Evolutionary conservation across 2,329 filamentous ascomycete genomes (phyloP).

Genomic region (Paracoccidioides brasiliensis): DNA sequence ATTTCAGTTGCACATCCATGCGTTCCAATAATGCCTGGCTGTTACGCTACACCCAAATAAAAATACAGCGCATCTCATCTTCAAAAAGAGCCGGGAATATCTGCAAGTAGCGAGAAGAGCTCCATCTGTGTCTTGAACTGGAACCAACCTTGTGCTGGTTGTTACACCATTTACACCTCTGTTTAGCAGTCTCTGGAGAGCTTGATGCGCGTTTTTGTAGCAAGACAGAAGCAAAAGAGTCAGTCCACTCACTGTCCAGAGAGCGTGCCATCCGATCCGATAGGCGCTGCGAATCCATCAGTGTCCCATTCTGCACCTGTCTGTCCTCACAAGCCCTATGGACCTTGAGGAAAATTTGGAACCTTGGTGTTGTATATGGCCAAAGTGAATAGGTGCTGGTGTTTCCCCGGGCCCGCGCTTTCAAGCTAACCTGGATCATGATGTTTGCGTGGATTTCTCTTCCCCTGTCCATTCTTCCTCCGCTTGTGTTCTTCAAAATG

Average conservation of each 20-base stretch:
- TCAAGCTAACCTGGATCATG: neutral
- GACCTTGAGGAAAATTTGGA: constrained; percentile 15
- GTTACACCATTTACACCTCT: too few relatives aligned
- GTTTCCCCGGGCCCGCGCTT: neutral
- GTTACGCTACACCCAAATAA: too few relatives aligned
- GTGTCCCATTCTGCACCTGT: constrained; percentile 4
- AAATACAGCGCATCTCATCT: too few relatives aligned
- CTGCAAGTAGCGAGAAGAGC: too few relatives aligned
- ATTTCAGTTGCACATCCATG: too few relatives aligned
- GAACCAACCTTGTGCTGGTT: too few relatives aligned
- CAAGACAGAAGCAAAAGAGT: constrained; percentile 18
- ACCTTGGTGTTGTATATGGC: constrained; percentile 14
- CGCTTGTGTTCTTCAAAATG: neutral
- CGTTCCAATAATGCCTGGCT: too few relatives aligned
- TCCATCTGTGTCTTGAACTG: too few relatives aligned
- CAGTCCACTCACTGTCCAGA: constrained; percentile 11
- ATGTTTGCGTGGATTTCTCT: neutral
- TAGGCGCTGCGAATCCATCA: constrained; percentile 11
- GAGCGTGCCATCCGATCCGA: constrained; percentile 16
- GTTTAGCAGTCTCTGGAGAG: too few relatives aligned
- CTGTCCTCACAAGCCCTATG: constrained; percentile 13
- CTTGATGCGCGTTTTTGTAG: constrained; percentile 14
- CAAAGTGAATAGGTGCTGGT: neutral
- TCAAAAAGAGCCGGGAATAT: too few relatives aligned
- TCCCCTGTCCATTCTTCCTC: neutral